Evolutionary conservation across 371 early-diverging fungal genomes (phyloP), one percentile per base, ranked within the genome.

Genomic region (Neoconidiobolus thromboides): DNA sequence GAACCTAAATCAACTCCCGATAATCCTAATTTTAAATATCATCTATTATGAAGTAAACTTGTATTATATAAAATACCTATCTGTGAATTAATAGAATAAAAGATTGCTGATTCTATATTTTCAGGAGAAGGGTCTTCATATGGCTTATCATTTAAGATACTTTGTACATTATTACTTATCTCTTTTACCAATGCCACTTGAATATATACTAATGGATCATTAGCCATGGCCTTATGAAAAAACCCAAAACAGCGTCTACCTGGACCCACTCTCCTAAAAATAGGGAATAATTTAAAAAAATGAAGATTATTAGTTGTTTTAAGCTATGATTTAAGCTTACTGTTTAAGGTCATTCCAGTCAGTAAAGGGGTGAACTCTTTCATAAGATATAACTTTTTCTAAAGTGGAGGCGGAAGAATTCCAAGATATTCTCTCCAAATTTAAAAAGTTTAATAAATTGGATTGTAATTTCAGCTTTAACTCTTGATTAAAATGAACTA

Each of bases 21-120:
- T 2, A 92, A 72, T 0, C 86, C 75, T 69, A 59, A 49, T 48
- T 38, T 54, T 48, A 12, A 38, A 48, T 14, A 14, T 60, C 7
- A 42, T 37, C 14, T n/a, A 36, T 36, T 48, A 9, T 15, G 3
- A 2, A 48, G 39, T 43, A 14, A 3, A n/a, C 43, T 55, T 26
- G 53, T 49, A 39, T 41, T 10, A 43, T 3, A 50, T 12, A 2
- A 9, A 51, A 43, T 49, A 70, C 79, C 90, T 43, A 70, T 73
- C 63, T 88, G 89, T 12, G 89, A 83, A 26, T 85, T 85, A 61
- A 92, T 90, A 1, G 92, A 89, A 68, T 92, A 92, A 64, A 90
- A 92, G 0, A 89, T 79, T 6, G 89, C 92, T 52, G 76, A 79
- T 26, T 70, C 69, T 41, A 80, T 68, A 1, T 71, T 63, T 5